These are phyloP conservation scores for Trametes hirsuta DNA, from an alignment of 1,284 basidiomycete genomes.

Conservation along the genomic window DNA sequence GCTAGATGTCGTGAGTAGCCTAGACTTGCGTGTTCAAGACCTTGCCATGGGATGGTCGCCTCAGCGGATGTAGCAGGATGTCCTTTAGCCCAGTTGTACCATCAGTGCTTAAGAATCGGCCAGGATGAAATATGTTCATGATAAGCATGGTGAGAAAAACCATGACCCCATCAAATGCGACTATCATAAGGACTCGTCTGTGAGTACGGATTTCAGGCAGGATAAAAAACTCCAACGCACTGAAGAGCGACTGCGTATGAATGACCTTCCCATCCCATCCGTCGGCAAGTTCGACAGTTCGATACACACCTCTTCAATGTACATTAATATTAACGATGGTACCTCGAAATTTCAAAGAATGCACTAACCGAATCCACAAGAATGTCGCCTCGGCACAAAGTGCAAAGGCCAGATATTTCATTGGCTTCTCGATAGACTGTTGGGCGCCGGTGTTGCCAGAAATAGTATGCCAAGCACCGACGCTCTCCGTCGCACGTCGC, in stretches of 20 bases:
- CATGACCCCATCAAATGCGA: slow-evolving; percentile 61
- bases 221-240: slow-evolving; percentile 30
- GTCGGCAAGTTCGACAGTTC: slow-evolving; percentile 51
- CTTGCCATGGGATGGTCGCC: no score
- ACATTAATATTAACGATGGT: no score
- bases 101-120: slow-evolving; percentile 39
- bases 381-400: slow-evolving; percentile 36
- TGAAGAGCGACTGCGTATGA: slow-evolving; percentile 53
- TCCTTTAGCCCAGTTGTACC: no score
- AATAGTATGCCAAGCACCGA: no score
- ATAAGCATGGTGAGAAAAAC: slow-evolving; percentile 55
- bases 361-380: slow-evolving; percentile 39
- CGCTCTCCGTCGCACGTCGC: neutral
- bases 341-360: neutral
- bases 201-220: neutral
- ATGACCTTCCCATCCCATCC: slow-evolving; percentile 56
- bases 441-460: no score
- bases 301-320: slow-evolving; percentile 42
- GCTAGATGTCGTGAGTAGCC: no score
- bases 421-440: slow-evolving; percentile 13
- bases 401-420: slow-evolving; percentile 37
- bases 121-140: slow-evolving; percentile 58
- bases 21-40: no score
- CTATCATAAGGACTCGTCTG: slow-evolving; percentile 30
- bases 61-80: no score